phyloP scores from a whole-genome alignment of 192 early-diverging fungal genomes.

The Umbelopsis ramanniana region DNA sequence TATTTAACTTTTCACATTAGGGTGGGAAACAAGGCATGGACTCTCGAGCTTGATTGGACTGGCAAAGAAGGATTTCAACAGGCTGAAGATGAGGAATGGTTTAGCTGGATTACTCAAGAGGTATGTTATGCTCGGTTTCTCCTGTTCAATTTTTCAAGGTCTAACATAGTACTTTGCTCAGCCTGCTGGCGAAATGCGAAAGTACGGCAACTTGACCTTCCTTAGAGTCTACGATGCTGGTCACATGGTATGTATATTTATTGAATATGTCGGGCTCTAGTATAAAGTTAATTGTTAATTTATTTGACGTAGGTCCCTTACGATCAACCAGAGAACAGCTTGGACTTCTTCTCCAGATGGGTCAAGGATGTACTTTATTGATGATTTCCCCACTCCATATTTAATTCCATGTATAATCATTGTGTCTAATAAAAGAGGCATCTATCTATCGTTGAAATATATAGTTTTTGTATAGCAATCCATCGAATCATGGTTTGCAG shows the following conservation, averaged over 20 bases:
- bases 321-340: constrained; percentile 81
- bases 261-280: not conserved
- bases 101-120: constrained; percentile 48
- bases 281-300: not conserved
- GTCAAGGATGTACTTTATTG: constrained; percentile 34
- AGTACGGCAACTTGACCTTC: constrained; percentile 75
- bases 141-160: too few species aligned
- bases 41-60: constrained; percentile 80
- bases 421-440: not conserved
- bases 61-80: constrained; percentile 70
- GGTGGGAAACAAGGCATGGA: constrained; percentile 92
- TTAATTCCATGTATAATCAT: not conserved
- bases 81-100: constrained; percentile 71
- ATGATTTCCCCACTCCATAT: not conserved
- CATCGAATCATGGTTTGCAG: too few species aligned
- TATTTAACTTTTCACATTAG: constrained; percentile 21
- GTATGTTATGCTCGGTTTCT: constrained; percentile 14
- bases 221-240: constrained; percentile 86
- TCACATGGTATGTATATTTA: constrained; percentile 63
- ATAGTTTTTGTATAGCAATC: too few species aligned
- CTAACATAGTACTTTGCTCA: not conserved
- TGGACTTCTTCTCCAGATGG: constrained; percentile 90
- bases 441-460: not conserved
- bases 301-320: constrained; percentile 64
- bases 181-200: constrained; percentile 68